These are phyloP conservation scores for Carex myosuroides DNA, from an alignment of 176 grass and related monocot genomes.

Conservation along the genomic window DNA sequence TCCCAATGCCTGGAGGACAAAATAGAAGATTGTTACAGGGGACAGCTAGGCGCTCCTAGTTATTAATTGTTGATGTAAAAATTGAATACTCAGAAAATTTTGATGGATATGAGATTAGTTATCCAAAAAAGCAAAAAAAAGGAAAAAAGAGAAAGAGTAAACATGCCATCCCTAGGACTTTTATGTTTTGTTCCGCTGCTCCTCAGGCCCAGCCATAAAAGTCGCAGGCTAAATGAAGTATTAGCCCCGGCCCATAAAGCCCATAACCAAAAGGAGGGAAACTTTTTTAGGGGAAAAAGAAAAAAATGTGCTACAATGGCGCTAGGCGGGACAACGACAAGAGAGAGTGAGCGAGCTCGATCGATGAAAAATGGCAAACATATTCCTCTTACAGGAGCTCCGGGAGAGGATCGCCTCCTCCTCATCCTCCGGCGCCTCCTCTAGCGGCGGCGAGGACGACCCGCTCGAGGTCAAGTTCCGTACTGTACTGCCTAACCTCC, in stretches of 20 bases:
- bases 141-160: too few species aligned
- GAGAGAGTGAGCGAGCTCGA: neutral
- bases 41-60: too few species aligned
- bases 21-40: too few species aligned
- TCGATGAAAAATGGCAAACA: conserved; percentile 37
- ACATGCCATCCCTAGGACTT: too few species aligned
- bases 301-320: neutral
- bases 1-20: too few species aligned
- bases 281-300: neutral
- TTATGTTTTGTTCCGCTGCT: too few species aligned
- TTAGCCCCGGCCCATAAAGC: neutral
- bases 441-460: conserved; percentile 29
- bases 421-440: conserved; percentile 20
- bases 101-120: too few species aligned
- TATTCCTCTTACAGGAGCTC: conserved; percentile 65
- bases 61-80: too few species aligned
- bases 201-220: too few species aligned
- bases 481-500: conserved; percentile 67
- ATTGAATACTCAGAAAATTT: too few species aligned
- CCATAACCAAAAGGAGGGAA: neutral
- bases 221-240: neutral
- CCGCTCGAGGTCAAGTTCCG: conserved; percentile 71
- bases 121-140: too few species aligned
- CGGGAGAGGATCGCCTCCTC: conserved; percentile 55
- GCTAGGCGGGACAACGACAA: neutral